Evolutionary conservation across 2,329 filamentous ascomycete genomes (phyloP).

Genomic region (Stemphylium vesicarium): DNA sequence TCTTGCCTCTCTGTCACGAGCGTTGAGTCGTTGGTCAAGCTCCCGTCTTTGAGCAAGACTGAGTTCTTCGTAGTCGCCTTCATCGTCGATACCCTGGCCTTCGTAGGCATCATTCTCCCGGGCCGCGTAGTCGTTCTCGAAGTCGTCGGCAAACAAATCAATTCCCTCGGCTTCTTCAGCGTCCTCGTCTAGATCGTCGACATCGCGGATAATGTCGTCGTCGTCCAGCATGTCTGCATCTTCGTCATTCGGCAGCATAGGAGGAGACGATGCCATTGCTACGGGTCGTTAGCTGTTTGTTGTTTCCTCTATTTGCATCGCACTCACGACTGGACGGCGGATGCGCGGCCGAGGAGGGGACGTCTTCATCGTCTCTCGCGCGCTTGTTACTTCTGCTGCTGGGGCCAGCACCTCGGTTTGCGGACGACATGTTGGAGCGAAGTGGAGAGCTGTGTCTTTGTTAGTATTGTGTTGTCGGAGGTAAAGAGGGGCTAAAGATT

Average conservation of each 20-base stretch:
- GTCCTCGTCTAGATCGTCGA: conserved; percentile 72
- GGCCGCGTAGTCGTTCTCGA: conserved; percentile 66
- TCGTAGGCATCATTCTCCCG: conserved; percentile 68
- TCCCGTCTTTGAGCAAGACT: conserved; percentile 70
- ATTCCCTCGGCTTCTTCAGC: conserved; percentile 74
- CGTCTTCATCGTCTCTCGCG: conserved; percentile 67
- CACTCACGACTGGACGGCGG: conserved; percentile 70
- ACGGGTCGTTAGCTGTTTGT: conserved; percentile 34
- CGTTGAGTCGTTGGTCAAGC: conserved; percentile 75
- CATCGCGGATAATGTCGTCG: conserved; percentile 67
- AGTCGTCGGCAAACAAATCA: conserved; percentile 73
- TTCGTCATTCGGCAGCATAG: conserved; percentile 69
- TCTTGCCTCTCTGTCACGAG: conserved; percentile 72
- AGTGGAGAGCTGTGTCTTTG: conserved; percentile 73
- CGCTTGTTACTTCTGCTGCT: conserved; percentile 68
- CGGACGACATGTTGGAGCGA: conserved; percentile 79
- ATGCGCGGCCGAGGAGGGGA: conserved; percentile 62
- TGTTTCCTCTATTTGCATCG: conserved; percentile 1
- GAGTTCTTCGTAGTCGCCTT: conserved; percentile 77
- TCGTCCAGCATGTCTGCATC: conserved; percentile 76
- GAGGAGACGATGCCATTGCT: conserved; percentile 66
- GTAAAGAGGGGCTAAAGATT: conserved; percentile 27
- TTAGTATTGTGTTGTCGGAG: conserved; percentile 24
- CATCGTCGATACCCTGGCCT: conserved; percentile 76
- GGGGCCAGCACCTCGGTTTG: conserved; percentile 72